Conservation (phyloP, 1,284 basidiomycete genomes). For the Marasmius sp. region DNA sequence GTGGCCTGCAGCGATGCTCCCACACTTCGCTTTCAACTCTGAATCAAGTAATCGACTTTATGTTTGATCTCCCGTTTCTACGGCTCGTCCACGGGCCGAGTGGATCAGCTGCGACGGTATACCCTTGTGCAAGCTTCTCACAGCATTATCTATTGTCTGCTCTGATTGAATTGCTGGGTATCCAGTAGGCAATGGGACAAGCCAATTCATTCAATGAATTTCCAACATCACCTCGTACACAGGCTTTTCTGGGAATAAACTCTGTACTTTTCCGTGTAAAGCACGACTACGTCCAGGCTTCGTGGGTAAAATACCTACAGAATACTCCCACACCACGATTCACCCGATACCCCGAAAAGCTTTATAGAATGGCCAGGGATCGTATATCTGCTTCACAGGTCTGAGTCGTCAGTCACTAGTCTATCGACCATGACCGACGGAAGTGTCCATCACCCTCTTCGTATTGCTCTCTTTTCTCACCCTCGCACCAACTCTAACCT, state of each 20-base stretch:
- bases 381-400: not conserved
- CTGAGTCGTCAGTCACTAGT: not conserved
- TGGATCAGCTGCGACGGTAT: not conserved
- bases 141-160: not conserved
- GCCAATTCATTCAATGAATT: not conserved
- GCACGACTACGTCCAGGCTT: no score
- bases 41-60: not conserved
- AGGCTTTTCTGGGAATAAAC: no score
- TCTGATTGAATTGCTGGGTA: not conserved
- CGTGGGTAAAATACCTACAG: no score
- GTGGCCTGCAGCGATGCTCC: not conserved
- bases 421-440: not conserved
- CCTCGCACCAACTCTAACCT: slow-evolving; percentile 8
- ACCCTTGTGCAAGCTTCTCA: not conserved
- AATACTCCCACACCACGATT: no score
- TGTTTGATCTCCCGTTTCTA: not conserved
- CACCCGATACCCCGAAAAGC: not conserved
- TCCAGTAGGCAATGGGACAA: not conserved
- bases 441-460: slow-evolving; percentile 1
- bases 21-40: not conserved
- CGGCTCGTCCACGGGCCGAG: not conserved
- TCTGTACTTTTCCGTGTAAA: no score
- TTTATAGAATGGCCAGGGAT: not conserved
- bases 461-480: slow-evolving; percentile 6
- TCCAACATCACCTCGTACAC: not conserved